These are phyloP conservation scores for Phaseolus coccineus DNA, from an alignment of 331 rosid genomes.

Conservation along the genomic window DNA sequence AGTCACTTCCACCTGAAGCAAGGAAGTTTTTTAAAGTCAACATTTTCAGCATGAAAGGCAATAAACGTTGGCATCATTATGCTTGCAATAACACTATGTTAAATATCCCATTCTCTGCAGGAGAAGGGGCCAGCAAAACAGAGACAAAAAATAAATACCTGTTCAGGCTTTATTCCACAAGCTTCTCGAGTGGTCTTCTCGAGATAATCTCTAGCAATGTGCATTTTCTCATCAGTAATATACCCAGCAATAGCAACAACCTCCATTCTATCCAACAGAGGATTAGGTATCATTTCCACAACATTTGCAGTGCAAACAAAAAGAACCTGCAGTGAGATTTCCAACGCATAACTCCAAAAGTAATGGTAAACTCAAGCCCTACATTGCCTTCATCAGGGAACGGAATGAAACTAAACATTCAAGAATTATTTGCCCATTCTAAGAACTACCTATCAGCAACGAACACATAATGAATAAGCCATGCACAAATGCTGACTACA, in stretches of 20 bases:
- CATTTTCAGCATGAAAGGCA: constrained; percentile 3
- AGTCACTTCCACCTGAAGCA: constrained; percentile 88
- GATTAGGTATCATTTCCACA: constrained; percentile 88
- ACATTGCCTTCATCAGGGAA: constrained; percentile 19
- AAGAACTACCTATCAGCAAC: constrained; percentile 6
- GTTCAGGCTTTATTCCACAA: constrained; percentile 84
- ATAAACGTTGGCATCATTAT: constrained; percentile 28
- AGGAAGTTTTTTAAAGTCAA: constrained; percentile 22
- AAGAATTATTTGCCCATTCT: constrained; percentile 7
- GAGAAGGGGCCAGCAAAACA: constrained; percentile 28
- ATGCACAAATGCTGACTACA: constrained; percentile 32
- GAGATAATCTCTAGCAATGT: constrained; percentile 95
- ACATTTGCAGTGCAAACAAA: constrained; percentile 97
- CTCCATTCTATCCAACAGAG: constrained; percentile 96
- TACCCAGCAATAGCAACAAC: constrained; percentile 92
- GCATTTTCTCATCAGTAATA: constrained; percentile 95
- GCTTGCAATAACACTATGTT: constrained; percentile 25
- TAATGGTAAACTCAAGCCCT: constrained; percentile 21
- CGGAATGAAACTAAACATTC: constrained; percentile 11
- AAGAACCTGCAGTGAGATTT: constrained; percentile 75
- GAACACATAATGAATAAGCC: not conserved
- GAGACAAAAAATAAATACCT: constrained; percentile 54
- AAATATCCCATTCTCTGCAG: constrained; percentile 19
- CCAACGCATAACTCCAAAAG: constrained; percentile 19
- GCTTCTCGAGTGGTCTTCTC: constrained; percentile 94